Evolutionary conservation across 768 basidiomycete genomes (phyloP).

Genomic region (Inosperma sp.): DNA sequence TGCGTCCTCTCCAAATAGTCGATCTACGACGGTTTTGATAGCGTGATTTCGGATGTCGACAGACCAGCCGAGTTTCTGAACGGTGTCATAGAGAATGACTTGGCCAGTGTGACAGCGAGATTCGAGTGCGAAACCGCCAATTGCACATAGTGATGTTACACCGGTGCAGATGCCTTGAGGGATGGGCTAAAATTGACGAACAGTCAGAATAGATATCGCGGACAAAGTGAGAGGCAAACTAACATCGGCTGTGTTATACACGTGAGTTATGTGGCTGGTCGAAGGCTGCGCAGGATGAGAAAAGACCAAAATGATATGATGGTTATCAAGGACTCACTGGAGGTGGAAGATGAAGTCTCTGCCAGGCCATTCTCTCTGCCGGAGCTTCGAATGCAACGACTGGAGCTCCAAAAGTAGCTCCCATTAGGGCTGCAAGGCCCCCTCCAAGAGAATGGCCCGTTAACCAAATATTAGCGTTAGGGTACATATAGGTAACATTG

Average conservation of each 20-base stretch:
- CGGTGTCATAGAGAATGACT: constrained; percentile 80
- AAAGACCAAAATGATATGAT: not conserved
- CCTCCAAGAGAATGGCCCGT: constrained; percentile 84
- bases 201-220: not conserved
- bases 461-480: constrained; percentile 85
- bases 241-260: constrained; percentile 88
- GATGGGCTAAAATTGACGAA: constrained; percentile 53
- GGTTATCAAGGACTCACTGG: constrained; percentile 59
- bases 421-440: constrained; percentile 75
- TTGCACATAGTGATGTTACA: constrained; percentile 45
- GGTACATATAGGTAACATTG: constrained; percentile 88
- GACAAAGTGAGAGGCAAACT: constrained; percentile 17
- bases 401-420: constrained; percentile 87
- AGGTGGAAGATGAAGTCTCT: constrained; percentile 78
- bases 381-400: constrained; percentile 90
- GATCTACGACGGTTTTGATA: constrained; percentile 66
- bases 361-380: constrained; percentile 63
- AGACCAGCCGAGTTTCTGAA: constrained; percentile 72
- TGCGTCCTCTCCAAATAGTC: constrained; percentile 19
- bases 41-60: constrained; percentile 70
- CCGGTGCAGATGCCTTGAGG: constrained; percentile 83
- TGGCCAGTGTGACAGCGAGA: constrained; percentile 86
- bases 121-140: constrained; percentile 80
- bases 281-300: constrained; percentile 46
- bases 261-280: constrained; percentile 72